Percentiles rank a stretch among this genome's conserved stretches.
These are phyloP conservation scores for Vaccinium darrowii DNA, from an alignment of 148 eudicot species.

Conservation along the genomic window DNA sequence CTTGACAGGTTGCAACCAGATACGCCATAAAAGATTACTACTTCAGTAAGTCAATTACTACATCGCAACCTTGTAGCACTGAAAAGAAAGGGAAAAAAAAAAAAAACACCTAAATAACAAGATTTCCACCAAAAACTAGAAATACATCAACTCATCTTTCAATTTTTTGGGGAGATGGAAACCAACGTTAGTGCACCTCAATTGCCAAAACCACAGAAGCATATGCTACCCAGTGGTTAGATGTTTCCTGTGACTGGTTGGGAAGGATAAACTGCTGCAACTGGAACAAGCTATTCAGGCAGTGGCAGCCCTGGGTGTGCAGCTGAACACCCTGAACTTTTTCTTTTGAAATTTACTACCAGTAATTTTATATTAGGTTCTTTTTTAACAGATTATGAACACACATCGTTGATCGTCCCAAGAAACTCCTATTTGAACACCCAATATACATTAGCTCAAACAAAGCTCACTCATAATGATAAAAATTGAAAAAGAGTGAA, in stretches of 20 bases:
- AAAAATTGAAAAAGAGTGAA: too few species aligned
- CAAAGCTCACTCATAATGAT: not conserved
- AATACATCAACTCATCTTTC: not conserved
- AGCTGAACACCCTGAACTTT: too few species aligned
- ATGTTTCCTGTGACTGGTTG: not conserved
- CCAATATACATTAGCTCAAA: not conserved
- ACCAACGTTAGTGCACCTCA: not conserved
- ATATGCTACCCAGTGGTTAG: not conserved
- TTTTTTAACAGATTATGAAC: not conserved
- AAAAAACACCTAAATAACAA: not conserved
- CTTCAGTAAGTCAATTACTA: not conserved
- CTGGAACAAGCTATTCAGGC: slow-evolving; percentile 1
- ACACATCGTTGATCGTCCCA: not conserved
- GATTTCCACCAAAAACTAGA: not conserved
- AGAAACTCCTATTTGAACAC: not conserved
- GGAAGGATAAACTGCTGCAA: not conserved
- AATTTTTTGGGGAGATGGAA: not conserved
- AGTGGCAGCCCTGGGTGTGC: too few species aligned
- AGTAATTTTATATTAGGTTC: too few species aligned
- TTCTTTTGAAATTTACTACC: too few species aligned
- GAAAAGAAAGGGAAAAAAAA: not conserved
- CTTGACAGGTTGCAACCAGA: slow-evolving; percentile 1
- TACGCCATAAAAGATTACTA: not conserved
- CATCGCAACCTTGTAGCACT: not conserved
- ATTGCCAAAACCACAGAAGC: not conserved